These are phyloP conservation scores for Gelatoporia subvermispora DNA, from an alignment of 768 basidiomycete species.

Conservation along the genomic window DNA sequence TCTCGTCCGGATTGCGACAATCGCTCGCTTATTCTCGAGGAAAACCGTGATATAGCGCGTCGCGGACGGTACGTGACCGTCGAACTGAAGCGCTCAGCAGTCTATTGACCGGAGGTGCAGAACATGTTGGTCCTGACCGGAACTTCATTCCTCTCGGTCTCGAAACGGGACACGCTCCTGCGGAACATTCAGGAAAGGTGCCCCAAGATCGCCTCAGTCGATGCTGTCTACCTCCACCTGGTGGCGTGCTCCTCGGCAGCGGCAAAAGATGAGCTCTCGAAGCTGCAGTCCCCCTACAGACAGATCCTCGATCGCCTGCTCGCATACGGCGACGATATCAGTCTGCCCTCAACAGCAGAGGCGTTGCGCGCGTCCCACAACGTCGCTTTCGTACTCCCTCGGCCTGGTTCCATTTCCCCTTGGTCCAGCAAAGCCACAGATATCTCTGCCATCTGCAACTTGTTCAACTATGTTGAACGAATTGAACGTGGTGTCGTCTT, in stretches of 20 bases:
- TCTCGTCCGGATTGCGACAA: too few relatives aligned
- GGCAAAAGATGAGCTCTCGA: constrained; percentile 43
- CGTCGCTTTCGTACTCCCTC: constrained; percentile 70
- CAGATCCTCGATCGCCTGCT: constrained; percentile 66
- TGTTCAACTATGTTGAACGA: constrained; percentile 66
- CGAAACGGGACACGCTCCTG: constrained; percentile 67
- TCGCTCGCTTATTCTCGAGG: too few relatives aligned
- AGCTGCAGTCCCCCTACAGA: constrained; percentile 39
- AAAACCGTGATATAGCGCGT: too few relatives aligned
- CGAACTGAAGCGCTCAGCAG: too few relatives aligned
- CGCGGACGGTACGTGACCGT: too few relatives aligned
- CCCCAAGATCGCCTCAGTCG: constrained; percentile 59
- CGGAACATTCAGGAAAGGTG: constrained; percentile 47
- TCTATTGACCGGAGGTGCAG: not conserved
- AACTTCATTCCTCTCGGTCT: constrained; percentile 65
- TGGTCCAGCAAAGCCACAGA: constrained; percentile 99
- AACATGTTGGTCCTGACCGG: constrained; percentile 78
- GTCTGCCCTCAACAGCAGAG: constrained; percentile 38
- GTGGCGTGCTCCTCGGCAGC: constrained; percentile 54
- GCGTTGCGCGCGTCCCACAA: constrained; percentile 32
- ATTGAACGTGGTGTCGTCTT: constrained; percentile 83
- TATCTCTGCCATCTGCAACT: constrained; percentile 83
- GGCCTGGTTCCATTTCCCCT: constrained; percentile 90
- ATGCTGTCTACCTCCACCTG: constrained; percentile 84
- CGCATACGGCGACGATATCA: constrained; percentile 77